A percentile compares a stretch with the other conserved stretches of the same genome.
phyloP scores from a whole-genome alignment of 257 asterid species.

The Solanum arcanum region DNA sequence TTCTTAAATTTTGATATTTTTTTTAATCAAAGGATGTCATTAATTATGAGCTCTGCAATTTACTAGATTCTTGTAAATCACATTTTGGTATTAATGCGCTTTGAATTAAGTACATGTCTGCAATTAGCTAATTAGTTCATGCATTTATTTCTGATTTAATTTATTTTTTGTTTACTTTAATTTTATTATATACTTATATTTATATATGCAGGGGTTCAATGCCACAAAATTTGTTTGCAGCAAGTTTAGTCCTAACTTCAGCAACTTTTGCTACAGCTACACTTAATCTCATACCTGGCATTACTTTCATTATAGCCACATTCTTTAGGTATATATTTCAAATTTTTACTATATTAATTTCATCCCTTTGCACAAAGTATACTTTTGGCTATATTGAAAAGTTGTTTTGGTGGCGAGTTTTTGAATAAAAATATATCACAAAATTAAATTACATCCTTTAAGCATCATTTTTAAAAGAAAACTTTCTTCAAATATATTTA shows the following conservation, averaged over 20 bases:
- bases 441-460: too few relatives aligned
- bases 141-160: background rate
- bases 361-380: background rate
- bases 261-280: conserved; percentile 42
- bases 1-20: background rate
- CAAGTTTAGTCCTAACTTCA: conserved; percentile 36
- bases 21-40: background rate
- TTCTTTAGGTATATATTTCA: conserved; percentile 28
- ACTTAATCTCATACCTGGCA: conserved; percentile 32
- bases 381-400: background rate
- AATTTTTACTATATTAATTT: background rate
- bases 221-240: conserved; percentile 38
- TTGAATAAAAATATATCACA: too few relatives aligned
- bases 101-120: background rate
- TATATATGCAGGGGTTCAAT: conserved; percentile 30
- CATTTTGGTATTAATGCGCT: background rate
- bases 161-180: background rate
- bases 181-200: background rate
- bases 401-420: background rate
- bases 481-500: too few relatives aligned
- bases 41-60: background rate
- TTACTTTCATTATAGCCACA: conserved; percentile 32
- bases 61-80: background rate
- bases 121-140: background rate
- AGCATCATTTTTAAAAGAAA: too few relatives aligned